phyloP scores from a whole-genome alignment of 1,139 yeast species.

The Dujonia santamariae region DNA sequence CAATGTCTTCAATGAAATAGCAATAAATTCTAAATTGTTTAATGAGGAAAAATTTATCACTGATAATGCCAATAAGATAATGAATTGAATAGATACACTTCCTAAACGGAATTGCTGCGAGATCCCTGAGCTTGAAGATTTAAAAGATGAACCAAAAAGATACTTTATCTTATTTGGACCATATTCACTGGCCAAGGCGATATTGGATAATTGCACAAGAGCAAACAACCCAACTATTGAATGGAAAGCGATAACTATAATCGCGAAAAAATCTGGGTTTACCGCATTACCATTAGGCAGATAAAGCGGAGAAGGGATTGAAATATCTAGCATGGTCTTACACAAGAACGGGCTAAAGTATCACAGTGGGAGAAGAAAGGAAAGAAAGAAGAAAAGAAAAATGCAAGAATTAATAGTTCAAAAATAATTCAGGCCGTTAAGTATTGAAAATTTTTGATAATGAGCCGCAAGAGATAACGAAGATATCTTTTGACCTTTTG shows the following conservation, averaged over 20 bases:
- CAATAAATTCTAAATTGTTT: slow-evolving; percentile 10
- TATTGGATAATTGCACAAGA: slow-evolving; percentile 9
- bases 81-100: slow-evolving; percentile 7
- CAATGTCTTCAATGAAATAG: slow-evolving; percentile 3
- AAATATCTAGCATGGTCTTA: background rate
- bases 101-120: slow-evolving; percentile 10
- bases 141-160: slow-evolving; percentile 16
- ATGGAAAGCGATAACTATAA: slow-evolving; percentile 5
- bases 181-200: slow-evolving; percentile 11
- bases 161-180: slow-evolving; percentile 15
- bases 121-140: slow-evolving; percentile 13
- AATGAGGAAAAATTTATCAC: background rate
- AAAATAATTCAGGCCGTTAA: too few species aligned
- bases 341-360: too few species aligned
- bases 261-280: slow-evolving; percentile 14
- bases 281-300: slow-evolving; percentile 15
- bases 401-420: too few species aligned
- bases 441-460: too few species aligned
- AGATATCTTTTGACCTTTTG: too few species aligned
- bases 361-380: too few species aligned
- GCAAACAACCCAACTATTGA: slow-evolving; percentile 12
- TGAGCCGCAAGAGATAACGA: too few species aligned
- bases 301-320: slow-evolving; percentile 12
- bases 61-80: slow-evolving; percentile 6
- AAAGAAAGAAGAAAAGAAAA: too few species aligned